These are phyloP conservation scores for Hsuehochloa calcarea DNA, from an alignment of 176 grass and related monocot species.

Conservation along the genomic window DNA sequence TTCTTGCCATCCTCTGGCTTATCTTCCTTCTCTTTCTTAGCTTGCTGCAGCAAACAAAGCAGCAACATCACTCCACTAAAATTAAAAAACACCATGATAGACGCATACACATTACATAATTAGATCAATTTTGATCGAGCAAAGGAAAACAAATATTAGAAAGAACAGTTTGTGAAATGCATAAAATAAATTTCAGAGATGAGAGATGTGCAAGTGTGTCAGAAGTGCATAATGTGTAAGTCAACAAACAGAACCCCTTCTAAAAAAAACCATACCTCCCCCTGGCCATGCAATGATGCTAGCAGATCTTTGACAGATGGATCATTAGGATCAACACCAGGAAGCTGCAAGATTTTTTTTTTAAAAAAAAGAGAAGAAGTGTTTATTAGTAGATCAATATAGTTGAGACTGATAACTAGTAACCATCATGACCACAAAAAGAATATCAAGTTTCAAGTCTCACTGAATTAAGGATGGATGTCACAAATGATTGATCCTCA, in stretches of 20 bases:
- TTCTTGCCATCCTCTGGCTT: slow-evolving; percentile 30
- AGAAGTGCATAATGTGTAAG: not conserved
- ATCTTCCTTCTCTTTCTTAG: slow-evolving; percentile 45
- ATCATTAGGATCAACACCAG: slow-evolving; percentile 55
- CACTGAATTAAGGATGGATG: slow-evolving; percentile 48
- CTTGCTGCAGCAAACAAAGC: slow-evolving; percentile 29
- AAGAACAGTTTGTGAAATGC: not conserved
- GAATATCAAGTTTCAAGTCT: slow-evolving; percentile 13
- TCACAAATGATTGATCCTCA: slow-evolving; percentile 55
- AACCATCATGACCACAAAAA: not conserved
- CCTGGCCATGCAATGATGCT: slow-evolving; percentile 43
- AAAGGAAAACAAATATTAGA: too few species aligned
- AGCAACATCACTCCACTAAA: not conserved
- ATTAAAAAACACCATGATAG: too few species aligned
- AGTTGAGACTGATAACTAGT: not conserved
- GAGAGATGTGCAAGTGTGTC: not conserved
- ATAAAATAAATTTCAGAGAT: slow-evolving; percentile 7
- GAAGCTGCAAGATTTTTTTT: slow-evolving; percentile 39
- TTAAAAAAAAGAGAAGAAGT: not conserved
- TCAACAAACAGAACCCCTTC: not conserved
- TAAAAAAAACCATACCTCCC: not conserved
- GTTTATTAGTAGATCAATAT: not conserved
- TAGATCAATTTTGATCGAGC: too few species aligned
- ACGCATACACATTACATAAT: too few species aligned
- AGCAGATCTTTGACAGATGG: slow-evolving; percentile 50